Percentiles rank a stretch among this genome's conserved stretches.
These are phyloP conservation scores for Geoglossum cookeanum DNA, from an alignment of 2,329 filamentous ascomycete genomes.

Conservation along the genomic window DNA sequence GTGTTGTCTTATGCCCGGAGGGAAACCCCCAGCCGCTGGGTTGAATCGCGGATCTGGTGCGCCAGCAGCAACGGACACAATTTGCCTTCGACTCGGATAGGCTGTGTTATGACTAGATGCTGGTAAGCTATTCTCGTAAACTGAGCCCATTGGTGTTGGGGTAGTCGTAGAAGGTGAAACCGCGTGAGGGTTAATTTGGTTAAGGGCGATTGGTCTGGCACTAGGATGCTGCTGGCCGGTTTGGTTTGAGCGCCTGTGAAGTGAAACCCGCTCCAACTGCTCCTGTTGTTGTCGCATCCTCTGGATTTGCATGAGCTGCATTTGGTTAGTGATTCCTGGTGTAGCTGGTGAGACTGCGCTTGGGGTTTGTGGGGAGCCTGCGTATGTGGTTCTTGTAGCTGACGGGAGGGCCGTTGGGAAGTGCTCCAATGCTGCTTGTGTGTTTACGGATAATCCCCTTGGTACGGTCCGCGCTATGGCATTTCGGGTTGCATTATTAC, in stretches of 20 bases:
- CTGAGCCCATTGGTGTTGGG: background rate
- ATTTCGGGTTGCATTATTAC: background rate
- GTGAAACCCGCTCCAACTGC: background rate
- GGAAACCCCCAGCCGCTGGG: background rate
- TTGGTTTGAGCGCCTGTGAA: background rate
- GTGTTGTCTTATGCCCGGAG: background rate
- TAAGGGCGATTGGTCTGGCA: background rate
- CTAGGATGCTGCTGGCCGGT: background rate
- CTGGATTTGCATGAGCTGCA: background rate
- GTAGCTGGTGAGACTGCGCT: background rate
- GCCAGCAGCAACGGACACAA: background rate
- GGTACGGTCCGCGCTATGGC: background rate
- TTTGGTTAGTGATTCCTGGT: background rate
- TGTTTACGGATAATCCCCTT: background rate
- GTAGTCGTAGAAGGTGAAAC: background rate
- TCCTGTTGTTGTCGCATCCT: background rate
- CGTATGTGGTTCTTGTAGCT: background rate
- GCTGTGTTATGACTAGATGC: too few species aligned
- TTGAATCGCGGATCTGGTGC: background rate
- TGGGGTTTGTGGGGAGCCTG: background rate
- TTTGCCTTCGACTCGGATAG: background rate
- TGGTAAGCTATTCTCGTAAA: background rate
- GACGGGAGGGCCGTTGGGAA: background rate
- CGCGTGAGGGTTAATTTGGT: background rate
- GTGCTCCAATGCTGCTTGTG: background rate